Conservation (phyloP, 2,329 filamentous ascomycete species). For the Pestalotiopsis sp. region DNA sequence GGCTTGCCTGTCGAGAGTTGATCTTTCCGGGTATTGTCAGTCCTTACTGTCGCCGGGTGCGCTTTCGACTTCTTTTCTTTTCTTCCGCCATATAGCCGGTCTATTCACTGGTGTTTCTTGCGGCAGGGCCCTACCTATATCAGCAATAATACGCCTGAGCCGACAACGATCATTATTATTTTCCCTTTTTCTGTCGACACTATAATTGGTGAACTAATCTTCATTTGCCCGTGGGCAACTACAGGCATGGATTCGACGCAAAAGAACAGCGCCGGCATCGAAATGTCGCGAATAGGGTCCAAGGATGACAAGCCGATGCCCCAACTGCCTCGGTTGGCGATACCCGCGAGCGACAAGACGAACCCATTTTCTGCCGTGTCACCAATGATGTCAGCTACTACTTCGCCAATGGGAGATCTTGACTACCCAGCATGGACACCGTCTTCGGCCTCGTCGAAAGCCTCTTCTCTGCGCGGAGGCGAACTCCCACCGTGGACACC, state of each 20-base stretch:
- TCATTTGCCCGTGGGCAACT: background rate
- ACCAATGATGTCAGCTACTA: constrained; percentile 17
- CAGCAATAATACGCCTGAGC: background rate
- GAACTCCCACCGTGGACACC: constrained; percentile 4
- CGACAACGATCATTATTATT: background rate
- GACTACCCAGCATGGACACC: background rate
- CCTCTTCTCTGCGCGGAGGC: background rate
- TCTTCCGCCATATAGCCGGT: background rate
- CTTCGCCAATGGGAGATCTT: constrained; percentile 7
- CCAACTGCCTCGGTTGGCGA: constrained; percentile 25
- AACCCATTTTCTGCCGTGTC: constrained; percentile 1
- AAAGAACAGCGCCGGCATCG: background rate
- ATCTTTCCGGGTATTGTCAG: constrained; percentile 32
- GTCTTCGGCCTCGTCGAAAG: background rate
- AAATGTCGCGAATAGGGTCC: background rate
- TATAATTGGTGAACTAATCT: background rate
- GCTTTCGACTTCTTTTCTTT: background rate
- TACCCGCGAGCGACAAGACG: background rate
- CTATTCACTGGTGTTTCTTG: background rate
- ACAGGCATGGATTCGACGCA: background rate
- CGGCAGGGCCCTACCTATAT: background rate
- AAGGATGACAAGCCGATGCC: constrained; percentile 26
- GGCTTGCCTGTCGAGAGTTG: constrained; percentile 31
- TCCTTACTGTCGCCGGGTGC: constrained; percentile 14
- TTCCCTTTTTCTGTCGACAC: background rate